Base-by-base conservation (phyloP, 1,284 basidiomycete species). In the Pyrrhoderma noxium region DNA sequence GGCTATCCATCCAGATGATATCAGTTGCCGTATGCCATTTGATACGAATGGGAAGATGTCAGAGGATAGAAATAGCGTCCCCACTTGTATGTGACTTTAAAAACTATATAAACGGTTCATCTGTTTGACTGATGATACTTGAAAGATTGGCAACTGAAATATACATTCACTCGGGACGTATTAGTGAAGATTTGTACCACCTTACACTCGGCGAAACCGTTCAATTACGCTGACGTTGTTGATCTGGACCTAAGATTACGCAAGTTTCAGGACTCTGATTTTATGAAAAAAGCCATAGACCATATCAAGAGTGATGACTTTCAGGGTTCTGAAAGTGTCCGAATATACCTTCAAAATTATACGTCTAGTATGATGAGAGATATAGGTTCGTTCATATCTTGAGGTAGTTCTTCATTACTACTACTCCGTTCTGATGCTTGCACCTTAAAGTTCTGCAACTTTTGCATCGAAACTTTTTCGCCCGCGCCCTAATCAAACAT, bases 61-160 rank as follows among this genome's bases (percentile, higher is more conserved):
- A 14, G 52, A 49, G 18, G 38, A 34, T 35, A 38, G 46, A 8
- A 35, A 16, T 8, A 40, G 21, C 14, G 43, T 52, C 22, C 13
- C 43, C 9, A 8, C 3, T 8, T 9, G 21, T 21, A 9, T 21
- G 39, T 3, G 13, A 13, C 4, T n/a, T n/a, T n/a, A n/a, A n/a
- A n/a, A n/a, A n/a, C n/a, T n/a, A n/a, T n/a, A n/a, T n/a, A n/a
- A n/a, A n/a, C n/a, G n/a, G n/a, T n/a, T n/a, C n/a, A 35, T 16
- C 18, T 19, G 3, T 1, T 14, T n/a, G 18, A 16, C n/a, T 8
- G 13, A 31, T 51, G 8, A 11, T 9, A 11, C 19, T 36, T 7
- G 25, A 31, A 21, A 56, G 57, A 39, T 22, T 53, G 55, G 43
- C 18, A 35, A 27, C 56, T 55, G 55, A 45, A 46, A 21, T 19